Conservation (phyloP, 305 asterid species). For the Solanum hybrid region DNA sequence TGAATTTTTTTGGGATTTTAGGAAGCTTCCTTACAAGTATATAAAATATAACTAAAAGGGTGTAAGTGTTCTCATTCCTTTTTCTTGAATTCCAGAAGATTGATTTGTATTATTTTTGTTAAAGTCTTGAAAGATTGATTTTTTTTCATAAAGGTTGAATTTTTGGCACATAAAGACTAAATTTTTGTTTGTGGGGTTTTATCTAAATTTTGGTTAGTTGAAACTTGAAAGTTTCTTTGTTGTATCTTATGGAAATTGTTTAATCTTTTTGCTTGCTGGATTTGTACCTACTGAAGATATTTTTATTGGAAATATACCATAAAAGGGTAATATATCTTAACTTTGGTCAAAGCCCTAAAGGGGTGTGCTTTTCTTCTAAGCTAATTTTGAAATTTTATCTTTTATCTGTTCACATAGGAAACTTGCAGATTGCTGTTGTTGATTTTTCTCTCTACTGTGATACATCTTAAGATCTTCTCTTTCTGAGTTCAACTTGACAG, state of each 20-base stretch:
- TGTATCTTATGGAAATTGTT: slow-evolving; percentile 14
- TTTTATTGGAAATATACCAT: slow-evolving; percentile 15
- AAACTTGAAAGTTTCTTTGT: slow-evolving; percentile 3
- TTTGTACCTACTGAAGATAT: slow-evolving; percentile 23
- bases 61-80: slow-evolving; percentile 17
- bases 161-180: slow-evolving; percentile 8
- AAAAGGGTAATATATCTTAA: slow-evolving; percentile 15
- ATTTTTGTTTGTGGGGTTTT: background rate
- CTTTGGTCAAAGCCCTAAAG: slow-evolving; percentile 17
- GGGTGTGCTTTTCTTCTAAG: slow-evolving; percentile 11
- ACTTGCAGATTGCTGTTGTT: slow-evolving; percentile 18
- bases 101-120: background rate
- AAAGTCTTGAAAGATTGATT: slow-evolving; percentile 19
- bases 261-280: slow-evolving; percentile 23
- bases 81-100: slow-evolving; percentile 9
- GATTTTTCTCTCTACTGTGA: slow-evolving; percentile 17
- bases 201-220: slow-evolving; percentile 11
- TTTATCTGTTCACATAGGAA: slow-evolving; percentile 9
- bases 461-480: slow-evolving; percentile 9
- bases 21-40: slow-evolving; percentile 21
- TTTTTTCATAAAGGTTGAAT: slow-evolving; percentile 6
- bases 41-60: background rate
- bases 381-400: slow-evolving; percentile 10
- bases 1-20: slow-evolving; percentile 5
- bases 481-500: slow-evolving; percentile 9